Conservation (phyloP, 1,139 yeast species). For the Yamadazyma triangularis region DNA sequence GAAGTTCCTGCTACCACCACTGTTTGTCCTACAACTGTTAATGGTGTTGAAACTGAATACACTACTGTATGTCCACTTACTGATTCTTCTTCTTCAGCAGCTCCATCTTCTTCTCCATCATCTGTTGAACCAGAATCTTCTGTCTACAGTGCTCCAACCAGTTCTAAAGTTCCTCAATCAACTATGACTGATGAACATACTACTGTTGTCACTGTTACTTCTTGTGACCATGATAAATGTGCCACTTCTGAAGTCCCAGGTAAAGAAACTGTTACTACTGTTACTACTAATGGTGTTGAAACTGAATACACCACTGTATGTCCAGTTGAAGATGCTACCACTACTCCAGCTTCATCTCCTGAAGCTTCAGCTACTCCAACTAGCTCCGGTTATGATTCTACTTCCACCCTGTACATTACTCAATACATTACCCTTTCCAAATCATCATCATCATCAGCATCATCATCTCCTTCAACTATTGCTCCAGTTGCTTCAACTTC, state of each 20-base stretch:
- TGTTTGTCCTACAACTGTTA: slow-evolving; percentile 19
- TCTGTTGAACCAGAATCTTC: too few species aligned
- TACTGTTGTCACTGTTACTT: slow-evolving; percentile 12
- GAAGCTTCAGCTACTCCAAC: slow-evolving; percentile 8
- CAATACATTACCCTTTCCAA: slow-evolving; percentile 15
- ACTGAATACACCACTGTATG: slow-evolving; percentile 50
- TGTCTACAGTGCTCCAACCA: slow-evolving; percentile 1
- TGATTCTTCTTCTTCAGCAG: slow-evolving; percentile 8
- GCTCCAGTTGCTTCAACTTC: too few species aligned
- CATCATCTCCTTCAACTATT: background rate
- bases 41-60: slow-evolving; percentile 21
- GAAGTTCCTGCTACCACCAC: slow-evolving; percentile 7
- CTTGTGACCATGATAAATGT: slow-evolving; percentile 13
- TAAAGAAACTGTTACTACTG: slow-evolving; percentile 30
- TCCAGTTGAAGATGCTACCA: slow-evolving; percentile 24
- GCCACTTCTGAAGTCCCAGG: slow-evolving; percentile 19
- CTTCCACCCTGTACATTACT: slow-evolving; percentile 13
- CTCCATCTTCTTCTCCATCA: slow-evolving; percentile 8
- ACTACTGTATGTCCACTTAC: slow-evolving; percentile 29
- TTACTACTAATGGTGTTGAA: slow-evolving; percentile 37
- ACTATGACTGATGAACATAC: slow-evolving; percentile 19
- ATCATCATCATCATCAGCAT: slow-evolving; percentile 4
- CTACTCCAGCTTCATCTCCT: slow-evolving; percentile 6
- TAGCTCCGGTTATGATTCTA: slow-evolving; percentile 4
- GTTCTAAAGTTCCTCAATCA: slow-evolving; percentile 5